These are phyloP conservation scores for Aspergillus haitiensis DNA, from an alignment of 495 filamentous ascomycete species.

Conservation along the genomic window DNA sequence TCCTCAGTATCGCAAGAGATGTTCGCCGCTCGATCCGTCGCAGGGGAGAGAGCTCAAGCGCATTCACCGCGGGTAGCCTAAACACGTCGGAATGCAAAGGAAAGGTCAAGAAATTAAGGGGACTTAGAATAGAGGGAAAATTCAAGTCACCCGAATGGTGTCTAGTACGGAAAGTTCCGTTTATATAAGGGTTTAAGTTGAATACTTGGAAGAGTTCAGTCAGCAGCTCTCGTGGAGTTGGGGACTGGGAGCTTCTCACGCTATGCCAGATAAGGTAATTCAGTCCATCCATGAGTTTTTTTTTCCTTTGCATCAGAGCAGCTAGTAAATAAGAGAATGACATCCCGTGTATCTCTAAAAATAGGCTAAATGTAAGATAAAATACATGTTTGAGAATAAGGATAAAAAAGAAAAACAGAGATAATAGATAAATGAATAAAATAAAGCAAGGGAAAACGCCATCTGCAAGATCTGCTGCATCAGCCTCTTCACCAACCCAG, in stretches of 20 bases:
- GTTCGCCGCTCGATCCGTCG: conserved; percentile 32
- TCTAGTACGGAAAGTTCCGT: neutral
- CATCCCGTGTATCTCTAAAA: conserved; percentile 11
- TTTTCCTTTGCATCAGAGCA: neutral
- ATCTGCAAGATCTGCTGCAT: no score
- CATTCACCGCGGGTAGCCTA: conserved; percentile 35
- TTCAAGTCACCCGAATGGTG: neutral
- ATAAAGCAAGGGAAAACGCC: no score
- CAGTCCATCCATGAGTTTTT: conserved; percentile 2
- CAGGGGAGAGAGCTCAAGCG: conserved; percentile 41
- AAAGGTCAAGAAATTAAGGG: neutral
- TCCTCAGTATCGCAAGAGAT: conserved; percentile 24
- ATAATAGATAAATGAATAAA: no score
- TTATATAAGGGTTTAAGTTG: conserved; percentile 1
- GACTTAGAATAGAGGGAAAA: neutral
- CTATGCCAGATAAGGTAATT: conserved; percentile 23
- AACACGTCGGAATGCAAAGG: conserved; percentile 9
- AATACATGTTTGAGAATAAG: no score
- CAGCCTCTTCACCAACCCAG: neutral
- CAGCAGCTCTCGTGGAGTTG: conserved; percentile 25
- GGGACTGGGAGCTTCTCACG: conserved; percentile 23
- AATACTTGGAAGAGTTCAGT: conserved; percentile 16
- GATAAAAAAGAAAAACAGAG: neutral
- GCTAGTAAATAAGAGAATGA: neutral
- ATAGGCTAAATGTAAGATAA: conserved; percentile 16